A percentile compares a stretch with the other conserved stretches of the same genome.
phyloP scores from a whole-genome alignment of 176 grass and related monocot genomes.

The Lolium multiflorum region DNA sequence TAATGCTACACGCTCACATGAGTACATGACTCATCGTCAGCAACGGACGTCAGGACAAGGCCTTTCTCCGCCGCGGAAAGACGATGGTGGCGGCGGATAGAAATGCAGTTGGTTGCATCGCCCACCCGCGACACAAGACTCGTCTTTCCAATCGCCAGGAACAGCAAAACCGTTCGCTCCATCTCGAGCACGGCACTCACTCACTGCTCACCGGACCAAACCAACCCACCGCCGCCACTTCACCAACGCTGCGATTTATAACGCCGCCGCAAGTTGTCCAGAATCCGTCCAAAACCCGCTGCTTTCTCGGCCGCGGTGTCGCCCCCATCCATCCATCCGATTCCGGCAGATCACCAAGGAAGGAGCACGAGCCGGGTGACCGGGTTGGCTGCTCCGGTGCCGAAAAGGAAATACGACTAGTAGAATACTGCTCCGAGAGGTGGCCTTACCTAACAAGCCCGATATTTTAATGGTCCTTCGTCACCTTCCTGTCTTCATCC shows the following conservation, averaged over 20 bases:
- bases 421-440: background rate
- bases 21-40: no score
- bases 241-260: background rate
- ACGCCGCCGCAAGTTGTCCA: conserved; percentile 5
- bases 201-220: background rate
- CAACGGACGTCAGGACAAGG: no score
- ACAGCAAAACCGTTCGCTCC: background rate
- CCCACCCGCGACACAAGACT: background rate
- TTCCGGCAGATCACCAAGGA: background rate
- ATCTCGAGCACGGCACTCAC: background rate
- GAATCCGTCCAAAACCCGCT: conserved; percentile 42
- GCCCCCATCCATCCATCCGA: background rate
- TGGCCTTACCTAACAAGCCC: conserved; percentile 49
- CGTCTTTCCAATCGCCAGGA: background rate
- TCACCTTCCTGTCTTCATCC: background rate
- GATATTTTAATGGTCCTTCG: conserved; percentile 28
- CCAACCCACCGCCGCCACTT: background rate
- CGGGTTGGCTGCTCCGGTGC: background rate
- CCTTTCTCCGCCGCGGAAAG: background rate
- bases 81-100: background rate
- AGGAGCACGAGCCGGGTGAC: background rate
- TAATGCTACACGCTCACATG: no score
- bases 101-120: background rate
- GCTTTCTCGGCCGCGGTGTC: conserved; percentile 1
- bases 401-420: background rate